These are phyloP conservation scores for Fomitopsis schrenkii DNA, from an alignment of 1,284 basidiomycete genomes.

Conservation along the genomic window DNA sequence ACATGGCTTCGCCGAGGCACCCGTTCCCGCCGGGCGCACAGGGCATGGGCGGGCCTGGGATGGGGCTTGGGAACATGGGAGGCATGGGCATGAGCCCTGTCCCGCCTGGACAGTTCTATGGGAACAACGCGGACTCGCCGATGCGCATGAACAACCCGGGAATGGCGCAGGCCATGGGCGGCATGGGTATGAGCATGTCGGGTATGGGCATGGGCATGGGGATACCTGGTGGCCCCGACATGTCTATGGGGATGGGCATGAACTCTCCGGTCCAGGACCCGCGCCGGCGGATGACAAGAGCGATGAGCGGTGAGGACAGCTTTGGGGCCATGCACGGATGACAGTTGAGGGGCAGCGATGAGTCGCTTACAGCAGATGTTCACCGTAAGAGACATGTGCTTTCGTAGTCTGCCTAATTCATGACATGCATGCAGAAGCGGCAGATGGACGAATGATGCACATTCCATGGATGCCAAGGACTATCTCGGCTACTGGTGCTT, in stretches of 20 bases:
- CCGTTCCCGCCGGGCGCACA: constrained; percentile 26
- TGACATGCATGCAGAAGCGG: too few species aligned
- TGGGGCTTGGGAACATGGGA: constrained; percentile 1
- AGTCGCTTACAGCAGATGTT: background rate
- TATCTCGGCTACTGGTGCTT: too few species aligned
- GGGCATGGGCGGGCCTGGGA: constrained; percentile 15
- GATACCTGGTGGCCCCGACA: constrained; percentile 17
- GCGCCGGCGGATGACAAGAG: constrained; percentile 19
- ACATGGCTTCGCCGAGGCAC: constrained; percentile 31
- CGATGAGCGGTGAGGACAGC: constrained; percentile 21
- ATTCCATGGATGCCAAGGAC: too few species aligned
- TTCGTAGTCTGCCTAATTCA: too few species aligned
- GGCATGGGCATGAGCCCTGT: constrained; percentile 19
- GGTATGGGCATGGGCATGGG: constrained; percentile 14
- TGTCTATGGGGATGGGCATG: constrained; percentile 19
- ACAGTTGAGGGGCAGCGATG: background rate
- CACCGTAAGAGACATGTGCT: background rate
- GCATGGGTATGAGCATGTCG: constrained; percentile 21
- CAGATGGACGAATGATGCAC: too few species aligned
- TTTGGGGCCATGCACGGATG: constrained; percentile 20
- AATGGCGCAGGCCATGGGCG: constrained; percentile 26
- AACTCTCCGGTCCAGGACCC: constrained; percentile 20
- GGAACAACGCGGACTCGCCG: constrained; percentile 26
- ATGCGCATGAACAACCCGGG: constrained; percentile 27
- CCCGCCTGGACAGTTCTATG: constrained; percentile 26